Base-by-base conservation (phyloP, 2,329 filamentous ascomycete species). In the Cercospora citrullina region DNA sequence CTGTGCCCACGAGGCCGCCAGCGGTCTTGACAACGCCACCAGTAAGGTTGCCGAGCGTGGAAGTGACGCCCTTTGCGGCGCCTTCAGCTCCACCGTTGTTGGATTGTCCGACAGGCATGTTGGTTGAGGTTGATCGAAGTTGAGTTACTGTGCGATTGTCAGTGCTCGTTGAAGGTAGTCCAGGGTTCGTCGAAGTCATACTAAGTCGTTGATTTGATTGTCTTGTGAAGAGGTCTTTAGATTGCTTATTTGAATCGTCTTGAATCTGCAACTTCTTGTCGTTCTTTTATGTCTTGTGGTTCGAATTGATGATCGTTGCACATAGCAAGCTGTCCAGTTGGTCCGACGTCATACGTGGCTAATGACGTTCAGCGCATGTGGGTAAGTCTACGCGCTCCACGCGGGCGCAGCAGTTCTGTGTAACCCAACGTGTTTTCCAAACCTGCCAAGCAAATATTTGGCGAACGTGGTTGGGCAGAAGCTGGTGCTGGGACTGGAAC, bases 11-110 rank as follows among this genome's bases (percentile, higher is more conserved):
- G 1, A 87, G 80, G 31, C 84, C 84, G 14, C 85, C 85, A 2
- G 84, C 79, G 2, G 84, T 87, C 68, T 84, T 83, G 6, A 83
- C 81, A 18, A 86, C 76, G 39, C 85, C 85, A n/a, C 84, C 85
- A 48, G 83, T 81, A 0, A 83, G 83, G 74, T 87, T 87, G 60
- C 86, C 85, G 28, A 77, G 36, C 7, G 76, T 76, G 9, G 75
- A 77, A 9, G 76, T 78, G 12, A 77, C 75, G 66, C 74, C 70
- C 65, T 78, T 77, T n/a, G 75, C 76, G 12, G 69, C 74, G 26
- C 74, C 73, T 51, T 75, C 70, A 18, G 71, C 76, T 55, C 75
- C 75, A 28, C 66, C 64, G 58, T 70, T 65, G 63, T 60, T 64
- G 21, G 62, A 59, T 30, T 58, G 42, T 66, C 66, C 63, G 63